Conservation (phyloP, 2,329 filamentous ascomycete species). For the Grosmannia serpens region DNA sequence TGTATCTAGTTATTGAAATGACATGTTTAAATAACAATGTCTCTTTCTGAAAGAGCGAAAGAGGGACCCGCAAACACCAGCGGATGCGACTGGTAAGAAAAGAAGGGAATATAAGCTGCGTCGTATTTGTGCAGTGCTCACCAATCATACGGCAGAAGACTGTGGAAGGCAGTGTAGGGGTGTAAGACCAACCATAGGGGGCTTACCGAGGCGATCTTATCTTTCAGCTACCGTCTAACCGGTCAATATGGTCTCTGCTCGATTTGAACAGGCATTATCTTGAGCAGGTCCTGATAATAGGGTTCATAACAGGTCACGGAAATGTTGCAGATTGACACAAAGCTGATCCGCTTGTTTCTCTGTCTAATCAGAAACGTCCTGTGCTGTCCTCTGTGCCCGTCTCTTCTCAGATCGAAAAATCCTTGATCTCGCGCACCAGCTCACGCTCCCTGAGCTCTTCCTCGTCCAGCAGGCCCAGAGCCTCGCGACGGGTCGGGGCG, state of each 20-base stretch:
- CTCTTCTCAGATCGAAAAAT: constrained; percentile 6
- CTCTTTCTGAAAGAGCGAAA: too few relatives aligned
- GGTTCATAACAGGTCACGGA: too few relatives aligned
- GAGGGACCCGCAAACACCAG: too few relatives aligned
- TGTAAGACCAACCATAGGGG: not conserved
- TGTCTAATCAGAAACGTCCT: not conserved
- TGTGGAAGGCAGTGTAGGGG: not conserved
- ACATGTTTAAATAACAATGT: too few relatives aligned
- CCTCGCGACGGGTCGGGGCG: constrained; percentile 55
- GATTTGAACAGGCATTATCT: too few relatives aligned
- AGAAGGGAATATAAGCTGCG: not conserved
- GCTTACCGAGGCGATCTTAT: too few relatives aligned
- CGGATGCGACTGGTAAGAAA: too few relatives aligned
- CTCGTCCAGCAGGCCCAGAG: constrained; percentile 49
- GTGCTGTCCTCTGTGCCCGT: not conserved
- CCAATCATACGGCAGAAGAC: not conserved
- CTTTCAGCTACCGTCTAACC: too few relatives aligned
- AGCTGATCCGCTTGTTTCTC: too few relatives aligned
- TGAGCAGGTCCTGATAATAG: too few relatives aligned
- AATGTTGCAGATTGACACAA: too few relatives aligned
- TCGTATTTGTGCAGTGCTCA: not conserved
- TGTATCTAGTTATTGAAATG: not conserved
- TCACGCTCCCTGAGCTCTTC: constrained; percentile 27
- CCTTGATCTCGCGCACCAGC: constrained; percentile 8
- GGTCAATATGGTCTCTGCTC: too few relatives aligned